Evolutionary conservation across 1,139 yeast species (phyloP).

Genomic region (Pichia sp.): DNA sequence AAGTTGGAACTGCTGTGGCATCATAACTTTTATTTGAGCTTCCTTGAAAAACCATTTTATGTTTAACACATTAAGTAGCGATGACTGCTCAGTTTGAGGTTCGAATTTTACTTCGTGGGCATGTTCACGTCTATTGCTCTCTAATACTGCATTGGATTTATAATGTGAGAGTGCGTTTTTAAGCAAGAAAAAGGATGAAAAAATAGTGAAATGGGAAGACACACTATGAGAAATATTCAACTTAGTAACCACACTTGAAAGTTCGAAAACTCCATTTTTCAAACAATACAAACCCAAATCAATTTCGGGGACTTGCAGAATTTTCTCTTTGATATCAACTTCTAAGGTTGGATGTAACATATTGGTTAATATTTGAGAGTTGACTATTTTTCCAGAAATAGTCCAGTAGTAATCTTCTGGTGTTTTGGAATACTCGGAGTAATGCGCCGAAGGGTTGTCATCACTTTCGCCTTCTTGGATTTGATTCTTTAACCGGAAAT

Average conservation of each 20-base stretch:
- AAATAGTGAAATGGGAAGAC: conserved; percentile 46
- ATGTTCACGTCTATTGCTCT: not conserved
- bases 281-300: conserved; percentile 14
- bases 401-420: conserved; percentile 22
- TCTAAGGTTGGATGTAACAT: conserved; percentile 6
- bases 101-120: not conserved
- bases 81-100: not conserved
- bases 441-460: conserved; percentile 6
- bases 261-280: conserved; percentile 12
- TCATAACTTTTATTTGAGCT: conserved; percentile 30
- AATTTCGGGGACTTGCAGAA: conserved; percentile 15
- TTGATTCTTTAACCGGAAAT: conserved; percentile 23
- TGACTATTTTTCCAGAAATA: not conserved
- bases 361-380: conserved; percentile 4
- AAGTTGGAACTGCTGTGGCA: conserved; percentile 48
- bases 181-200: conserved; percentile 53
- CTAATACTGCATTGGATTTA: conserved; percentile 25
- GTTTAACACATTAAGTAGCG: conserved; percentile 23
- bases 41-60: conserved; percentile 30
- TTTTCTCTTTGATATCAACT: not conserved
- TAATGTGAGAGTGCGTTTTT: conserved; percentile 45
- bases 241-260: conserved; percentile 6
- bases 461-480: conserved; percentile 1
- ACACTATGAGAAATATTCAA: conserved; percentile 32
- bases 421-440: conserved; percentile 8